Evolutionary conservation across 345 rosid genomes (phyloP).

Genomic region (Camelina laxa): DNA sequence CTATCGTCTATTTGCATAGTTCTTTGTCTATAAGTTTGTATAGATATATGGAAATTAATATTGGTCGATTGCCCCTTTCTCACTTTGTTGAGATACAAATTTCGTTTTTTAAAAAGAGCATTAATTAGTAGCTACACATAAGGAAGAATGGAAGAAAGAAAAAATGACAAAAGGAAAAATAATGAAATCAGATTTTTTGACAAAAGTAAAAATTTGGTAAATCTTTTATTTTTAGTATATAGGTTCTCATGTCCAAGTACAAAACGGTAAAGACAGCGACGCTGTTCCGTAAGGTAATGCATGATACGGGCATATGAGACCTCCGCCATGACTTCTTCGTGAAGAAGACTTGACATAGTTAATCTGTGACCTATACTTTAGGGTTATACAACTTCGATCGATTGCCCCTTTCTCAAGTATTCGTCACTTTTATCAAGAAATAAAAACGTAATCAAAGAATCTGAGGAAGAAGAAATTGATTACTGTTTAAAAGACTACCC

Average conservation of each 20-base stretch:
- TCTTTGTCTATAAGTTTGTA: too few species aligned
- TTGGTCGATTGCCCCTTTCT: too few species aligned
- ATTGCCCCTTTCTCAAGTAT: slow-evolving; percentile 7
- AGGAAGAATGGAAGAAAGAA: too few species aligned
- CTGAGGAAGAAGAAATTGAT: neutral
- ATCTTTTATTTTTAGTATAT: neutral
- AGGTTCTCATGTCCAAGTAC: neutral
- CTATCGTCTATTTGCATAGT: too few species aligned
- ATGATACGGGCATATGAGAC: neutral
- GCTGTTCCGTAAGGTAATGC: neutral
- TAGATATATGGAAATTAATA: too few species aligned
- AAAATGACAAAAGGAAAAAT: too few species aligned
- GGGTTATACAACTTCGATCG: neutral
- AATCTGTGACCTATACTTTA: neutral
- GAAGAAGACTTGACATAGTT: neutral
- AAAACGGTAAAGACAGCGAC: neutral
- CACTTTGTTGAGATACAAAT: too few species aligned
- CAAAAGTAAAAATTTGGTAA: too few species aligned
- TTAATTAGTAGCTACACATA: too few species aligned
- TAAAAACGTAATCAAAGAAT: neutral
- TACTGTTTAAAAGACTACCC: too few species aligned
- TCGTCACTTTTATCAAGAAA: neutral
- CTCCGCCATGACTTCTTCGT: neutral
- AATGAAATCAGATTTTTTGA: too few species aligned
- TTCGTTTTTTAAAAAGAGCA: too few species aligned